phyloP scores from a whole-genome alignment of 2,329 filamentous ascomycete species.

The Ilyonectria destructans region DNA sequence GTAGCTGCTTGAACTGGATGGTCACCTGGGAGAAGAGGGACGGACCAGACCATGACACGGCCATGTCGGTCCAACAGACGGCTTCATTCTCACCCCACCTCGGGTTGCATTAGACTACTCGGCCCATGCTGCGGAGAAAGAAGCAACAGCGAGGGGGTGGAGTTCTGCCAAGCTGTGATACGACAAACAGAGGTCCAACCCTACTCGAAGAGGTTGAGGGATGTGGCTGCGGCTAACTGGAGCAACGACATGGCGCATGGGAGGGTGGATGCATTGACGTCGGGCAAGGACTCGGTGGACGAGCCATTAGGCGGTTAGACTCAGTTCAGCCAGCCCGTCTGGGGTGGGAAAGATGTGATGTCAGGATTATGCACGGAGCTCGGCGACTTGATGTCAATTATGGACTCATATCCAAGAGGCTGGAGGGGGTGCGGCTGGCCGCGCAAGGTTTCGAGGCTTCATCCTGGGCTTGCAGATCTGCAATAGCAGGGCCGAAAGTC shows the following conservation, averaged over 20 bases:
- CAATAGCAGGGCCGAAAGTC: conserved; percentile 43
- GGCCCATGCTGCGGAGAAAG: conserved; percentile 37
- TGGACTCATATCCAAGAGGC: conserved; percentile 26
- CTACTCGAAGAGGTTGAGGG: conserved; percentile 34
- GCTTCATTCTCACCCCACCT: conserved; percentile 41
- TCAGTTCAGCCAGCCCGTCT: conserved; percentile 10
- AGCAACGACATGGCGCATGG: conserved; percentile 43
- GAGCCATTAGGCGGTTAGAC: conserved; percentile 28
- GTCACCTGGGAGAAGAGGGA: conserved; percentile 26
- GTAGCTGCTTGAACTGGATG: conserved; percentile 20
- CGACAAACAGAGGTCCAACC: conserved; percentile 44
- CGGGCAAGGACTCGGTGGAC: conserved; percentile 29
- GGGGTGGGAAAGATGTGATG: conserved; percentile 36
- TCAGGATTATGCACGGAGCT: conserved; percentile 48
- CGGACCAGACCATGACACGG: conserved; percentile 41
- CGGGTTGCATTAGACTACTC: conserved; percentile 42
- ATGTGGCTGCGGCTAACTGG: conserved; percentile 52
- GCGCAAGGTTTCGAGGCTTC: conserved; percentile 41
- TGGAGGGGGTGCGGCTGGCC: conserved; percentile 32
- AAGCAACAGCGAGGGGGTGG: conserved; percentile 41
- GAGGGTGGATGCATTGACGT: conserved; percentile 35
- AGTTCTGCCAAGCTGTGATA: conserved; percentile 46
- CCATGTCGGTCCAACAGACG: conserved; percentile 37
- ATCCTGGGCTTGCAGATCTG: conserved; percentile 40
- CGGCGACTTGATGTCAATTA: conserved; percentile 36